A percentile compares a stretch with the other conserved stretches of the same genome.
phyloP scores from a whole-genome alignment of 2,329 filamentous ascomycete genomes.

The Ophiocordyceps camponoti-saundersi region DNA sequence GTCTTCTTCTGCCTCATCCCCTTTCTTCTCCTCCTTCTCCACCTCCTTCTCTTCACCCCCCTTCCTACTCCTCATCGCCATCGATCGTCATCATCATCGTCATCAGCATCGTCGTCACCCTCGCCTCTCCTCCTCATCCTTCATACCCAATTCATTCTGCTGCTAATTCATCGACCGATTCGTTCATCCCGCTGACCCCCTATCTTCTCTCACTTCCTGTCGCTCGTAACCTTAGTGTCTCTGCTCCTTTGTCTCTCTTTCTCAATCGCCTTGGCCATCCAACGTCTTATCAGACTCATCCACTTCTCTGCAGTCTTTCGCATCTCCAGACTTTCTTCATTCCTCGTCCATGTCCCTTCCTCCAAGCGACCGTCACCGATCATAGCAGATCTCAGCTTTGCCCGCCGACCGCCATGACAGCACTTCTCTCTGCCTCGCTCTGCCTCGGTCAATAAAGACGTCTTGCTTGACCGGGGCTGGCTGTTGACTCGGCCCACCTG shows the following conservation, averaged over 20 bases:
- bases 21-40: constrained; percentile 8
- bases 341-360: not conserved
- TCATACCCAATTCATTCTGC: not conserved
- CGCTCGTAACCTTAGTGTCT: not conserved
- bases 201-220: too few species aligned
- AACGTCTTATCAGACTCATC: not conserved
- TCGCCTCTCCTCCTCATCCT: constrained; percentile 8
- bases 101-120: constrained; percentile 8
- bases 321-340: not conserved
- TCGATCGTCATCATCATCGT: constrained; percentile 7
- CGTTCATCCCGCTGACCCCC: not conserved
- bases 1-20: constrained; percentile 3
- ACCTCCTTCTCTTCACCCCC: constrained; percentile 8
- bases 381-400: not conserved
- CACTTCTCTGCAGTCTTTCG: not conserved
- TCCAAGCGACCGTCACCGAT: not conserved
- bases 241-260: not conserved
- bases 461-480: constrained; percentile 11
- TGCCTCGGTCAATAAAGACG: constrained; percentile 16
- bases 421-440: not conserved
- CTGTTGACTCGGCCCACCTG: constrained; percentile 10
- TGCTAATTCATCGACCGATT: not conserved
- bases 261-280: not conserved
- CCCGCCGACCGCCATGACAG: not conserved
- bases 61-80: constrained; percentile 4